A percentile compares a stretch with the other conserved stretches of the same genome.
phyloP scores from a whole-genome alignment of 2,329 filamentous ascomycete species.

The Colletotrichum acutatum region DNA sequence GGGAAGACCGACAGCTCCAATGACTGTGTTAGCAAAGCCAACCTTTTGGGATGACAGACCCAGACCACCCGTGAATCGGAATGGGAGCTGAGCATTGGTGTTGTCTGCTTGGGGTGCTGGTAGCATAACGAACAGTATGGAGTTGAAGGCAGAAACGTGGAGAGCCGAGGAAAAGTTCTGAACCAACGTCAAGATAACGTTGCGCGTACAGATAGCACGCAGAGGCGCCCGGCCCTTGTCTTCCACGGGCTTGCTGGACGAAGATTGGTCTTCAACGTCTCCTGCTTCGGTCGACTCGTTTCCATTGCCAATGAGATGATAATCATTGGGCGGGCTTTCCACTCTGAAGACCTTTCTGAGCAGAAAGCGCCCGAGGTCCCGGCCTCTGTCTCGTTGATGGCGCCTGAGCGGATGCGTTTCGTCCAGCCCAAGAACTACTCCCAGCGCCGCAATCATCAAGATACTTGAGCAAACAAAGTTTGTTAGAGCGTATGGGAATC shows the following conservation, averaged over 20 bases:
- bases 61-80: slow-evolving; percentile 39
- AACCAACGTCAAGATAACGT: slow-evolving; percentile 35
- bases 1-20: slow-evolving; percentile 39
- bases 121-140: slow-evolving; percentile 39
- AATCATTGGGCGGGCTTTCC: not conserved
- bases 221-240: slow-evolving; percentile 11
- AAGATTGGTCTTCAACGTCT: not conserved
- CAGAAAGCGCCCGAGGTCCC: not conserved
- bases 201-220: slow-evolving; percentile 34
- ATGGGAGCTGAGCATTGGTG: slow-evolving; percentile 20
- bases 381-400: not conserved
- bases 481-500: slow-evolving; percentile 39
- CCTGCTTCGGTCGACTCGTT: not conserved
- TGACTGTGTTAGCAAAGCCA: slow-evolving; percentile 40
- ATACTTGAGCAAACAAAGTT: slow-evolving; percentile 36
- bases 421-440: slow-evolving; percentile 38
- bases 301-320: not conserved
- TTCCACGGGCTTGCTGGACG: not conserved
- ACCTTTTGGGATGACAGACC: slow-evolving; percentile 40
- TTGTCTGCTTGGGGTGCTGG: slow-evolving; percentile 32
- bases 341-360: not conserved
- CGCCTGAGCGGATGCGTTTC: slow-evolving; percentile 32
- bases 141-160: slow-evolving; percentile 39
- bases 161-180: slow-evolving; percentile 29
- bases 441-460: slow-evolving; percentile 34